Evolutionary conservation across 169 alveolate species (phyloP).

Genomic region (Cryptosporidium meleagridis): DNA sequence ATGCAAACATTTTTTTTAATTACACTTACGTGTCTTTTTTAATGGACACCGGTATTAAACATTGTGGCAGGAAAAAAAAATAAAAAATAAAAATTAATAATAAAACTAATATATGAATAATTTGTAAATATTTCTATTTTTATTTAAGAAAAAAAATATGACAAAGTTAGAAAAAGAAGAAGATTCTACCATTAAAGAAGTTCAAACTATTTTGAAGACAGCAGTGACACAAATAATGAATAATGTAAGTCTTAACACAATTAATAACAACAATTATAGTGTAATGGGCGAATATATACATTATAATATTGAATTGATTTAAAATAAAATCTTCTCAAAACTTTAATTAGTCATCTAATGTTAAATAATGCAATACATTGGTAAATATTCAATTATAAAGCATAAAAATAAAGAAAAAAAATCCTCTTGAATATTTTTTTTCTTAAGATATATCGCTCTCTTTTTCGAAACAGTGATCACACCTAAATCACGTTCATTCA

Average conservation of each 20-base stretch:
- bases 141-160: background rate
- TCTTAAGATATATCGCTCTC: no score
- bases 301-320: background rate
- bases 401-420: background rate
- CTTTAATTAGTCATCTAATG: background rate
- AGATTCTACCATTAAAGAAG: conserved; percentile 31
- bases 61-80: conserved; percentile 1
- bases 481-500: no score
- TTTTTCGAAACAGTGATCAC: background rate
- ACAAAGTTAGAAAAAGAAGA: background rate
- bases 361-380: background rate
- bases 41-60: conserved; percentile 32
- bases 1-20: conserved; percentile 8
- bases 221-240: conserved; percentile 57
- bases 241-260: conserved; percentile 28
- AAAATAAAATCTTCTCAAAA: background rate
- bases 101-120: background rate
- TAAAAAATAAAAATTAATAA: background rate
- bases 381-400: background rate
- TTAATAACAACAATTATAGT: background rate
- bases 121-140: background rate
- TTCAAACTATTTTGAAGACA: conserved; percentile 11
- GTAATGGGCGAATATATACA: background rate
- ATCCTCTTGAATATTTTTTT: background rate
- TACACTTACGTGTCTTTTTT: conserved; percentile 27